Evolutionary conservation across 2,329 filamentous ascomycete genomes (phyloP).

Genomic region (Fusarium buxicola): DNA sequence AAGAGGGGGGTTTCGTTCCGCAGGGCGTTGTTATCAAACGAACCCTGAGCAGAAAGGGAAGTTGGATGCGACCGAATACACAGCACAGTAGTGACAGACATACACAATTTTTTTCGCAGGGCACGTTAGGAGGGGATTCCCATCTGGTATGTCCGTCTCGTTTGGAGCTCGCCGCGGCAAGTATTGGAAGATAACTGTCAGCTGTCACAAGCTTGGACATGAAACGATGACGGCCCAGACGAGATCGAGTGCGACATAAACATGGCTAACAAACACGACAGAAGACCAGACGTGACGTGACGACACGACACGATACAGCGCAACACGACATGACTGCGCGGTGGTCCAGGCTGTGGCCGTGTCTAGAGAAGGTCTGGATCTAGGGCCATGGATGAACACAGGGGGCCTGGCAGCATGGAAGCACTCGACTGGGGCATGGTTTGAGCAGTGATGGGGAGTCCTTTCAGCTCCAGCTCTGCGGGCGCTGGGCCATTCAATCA

Average conservation of each 20-base stretch:
- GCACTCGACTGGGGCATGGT: conserved; percentile 12
- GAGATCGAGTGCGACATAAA: conserved; percentile 20
- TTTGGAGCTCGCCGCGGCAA: conserved; percentile 33
- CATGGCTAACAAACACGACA: conserved; percentile 1
- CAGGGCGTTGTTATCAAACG: conserved; percentile 16
- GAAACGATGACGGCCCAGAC: conserved; percentile 18
- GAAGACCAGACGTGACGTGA: conserved; percentile 26
- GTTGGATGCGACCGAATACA: conserved; percentile 28
- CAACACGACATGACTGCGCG: conserved; percentile 23
- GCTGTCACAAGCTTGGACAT: conserved; percentile 30
- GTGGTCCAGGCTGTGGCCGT: conserved; percentile 28
- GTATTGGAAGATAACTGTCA: conserved; percentile 25
- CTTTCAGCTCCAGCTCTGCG: background rate
- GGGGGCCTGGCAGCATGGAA: conserved; percentile 21
- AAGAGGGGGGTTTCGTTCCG: conserved; percentile 21
- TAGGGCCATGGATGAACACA: conserved; percentile 33
- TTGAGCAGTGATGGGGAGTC: conserved; percentile 4
- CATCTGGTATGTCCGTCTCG: conserved; percentile 32
- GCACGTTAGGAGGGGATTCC: conserved; percentile 9
- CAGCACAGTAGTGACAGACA: conserved; percentile 21
- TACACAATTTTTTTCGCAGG: conserved; percentile 15
- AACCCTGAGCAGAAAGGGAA: conserved; percentile 31
- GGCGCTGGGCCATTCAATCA: background rate
- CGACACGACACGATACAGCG: conserved; percentile 32
- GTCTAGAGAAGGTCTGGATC: conserved; percentile 39